phyloP scores from a whole-genome alignment of 768 basidiomycete genomes.

The Coprinellus micaceus region DNA sequence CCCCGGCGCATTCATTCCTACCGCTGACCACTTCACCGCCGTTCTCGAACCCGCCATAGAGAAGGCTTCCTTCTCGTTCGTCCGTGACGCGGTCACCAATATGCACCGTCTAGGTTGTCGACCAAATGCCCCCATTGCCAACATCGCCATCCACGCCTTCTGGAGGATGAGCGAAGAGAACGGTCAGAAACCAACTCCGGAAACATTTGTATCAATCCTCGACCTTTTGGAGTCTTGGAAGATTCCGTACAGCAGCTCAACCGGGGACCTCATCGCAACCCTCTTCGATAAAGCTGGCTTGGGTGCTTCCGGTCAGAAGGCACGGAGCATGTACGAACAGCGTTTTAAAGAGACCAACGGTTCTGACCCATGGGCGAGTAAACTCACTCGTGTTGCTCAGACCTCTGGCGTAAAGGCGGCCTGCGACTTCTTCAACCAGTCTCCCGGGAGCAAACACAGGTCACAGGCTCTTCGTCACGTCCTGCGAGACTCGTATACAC shows the following conservation, averaged over 20 bases:
- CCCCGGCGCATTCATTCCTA: conserved; percentile 43
- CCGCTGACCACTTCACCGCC: conserved; percentile 51
- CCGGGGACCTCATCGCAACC: neutral
- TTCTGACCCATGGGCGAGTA: conserved; percentile 11
- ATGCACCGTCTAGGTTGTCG: conserved; percentile 24
- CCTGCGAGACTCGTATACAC: conserved; percentile 36
- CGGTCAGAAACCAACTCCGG: conserved; percentile 24
- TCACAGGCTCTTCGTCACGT: conserved; percentile 20
- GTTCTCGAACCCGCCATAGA: conserved; percentile 41
- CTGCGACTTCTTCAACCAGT: conserved; percentile 29
- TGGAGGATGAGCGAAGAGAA: conserved; percentile 29
- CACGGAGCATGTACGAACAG: neutral
- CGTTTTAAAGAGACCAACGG: conserved; percentile 3
- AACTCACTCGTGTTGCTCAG: conserved; percentile 19
- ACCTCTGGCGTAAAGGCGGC: conserved; percentile 30
- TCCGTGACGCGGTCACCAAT: conserved; percentile 21
- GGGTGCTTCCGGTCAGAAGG: neutral
- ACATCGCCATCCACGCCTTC: conserved; percentile 44
- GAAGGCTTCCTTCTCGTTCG: conserved; percentile 27
- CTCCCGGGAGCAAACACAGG: neutral
- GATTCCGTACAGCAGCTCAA: neutral
- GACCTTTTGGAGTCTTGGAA: neutral
- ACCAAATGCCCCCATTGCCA: conserved; percentile 45
- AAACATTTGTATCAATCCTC: conserved; percentile 28
- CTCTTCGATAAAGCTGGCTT: neutral